phyloP scores from a whole-genome alignment of 108 stramenopile species.

The Pseudonitzschia multistriata region DNA sequence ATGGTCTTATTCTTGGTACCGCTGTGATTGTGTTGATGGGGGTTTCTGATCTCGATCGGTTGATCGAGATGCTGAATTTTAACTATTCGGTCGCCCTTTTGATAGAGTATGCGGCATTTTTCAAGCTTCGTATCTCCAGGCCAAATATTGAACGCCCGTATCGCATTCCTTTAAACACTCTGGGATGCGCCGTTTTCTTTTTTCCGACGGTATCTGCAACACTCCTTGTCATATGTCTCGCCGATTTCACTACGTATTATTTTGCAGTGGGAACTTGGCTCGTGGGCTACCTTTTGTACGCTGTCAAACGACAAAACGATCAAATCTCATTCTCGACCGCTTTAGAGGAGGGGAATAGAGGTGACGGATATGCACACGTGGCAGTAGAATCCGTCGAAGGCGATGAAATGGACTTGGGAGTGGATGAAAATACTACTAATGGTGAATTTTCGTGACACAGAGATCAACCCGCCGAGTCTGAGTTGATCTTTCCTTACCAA shows the following conservation, averaged over 20 bases:
- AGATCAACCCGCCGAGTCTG: too few relatives aligned
- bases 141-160: conserved; percentile 50
- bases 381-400: background rate
- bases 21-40: conserved; percentile 71
- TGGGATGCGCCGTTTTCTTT: conserved; percentile 44
- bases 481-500: too few relatives aligned
- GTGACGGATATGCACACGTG: background rate
- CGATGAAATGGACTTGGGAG: background rate
- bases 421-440: background rate
- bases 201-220: conserved; percentile 31
- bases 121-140: conserved; percentile 76
- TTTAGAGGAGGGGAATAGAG: background rate
- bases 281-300: conserved; percentile 18
- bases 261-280: conserved; percentile 30
- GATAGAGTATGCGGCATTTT: conserved; percentile 92
- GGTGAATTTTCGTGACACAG: conserved; percentile 1
- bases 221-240: conserved; percentile 37
- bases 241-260: conserved; percentile 37
- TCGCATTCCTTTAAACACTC: conserved; percentile 42
- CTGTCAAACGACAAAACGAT: background rate
- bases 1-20: conserved; percentile 77
- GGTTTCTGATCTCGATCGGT: conserved; percentile 62
- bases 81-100: conserved; percentile 77
- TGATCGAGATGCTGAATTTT: conserved; percentile 93
- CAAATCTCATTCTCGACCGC: background rate